Evolutionary conservation across 108 stramenopile species (phyloP), one percentile per base, ranked within the genome.

Genomic region (Pseudonitzschia multiseries): DNA sequence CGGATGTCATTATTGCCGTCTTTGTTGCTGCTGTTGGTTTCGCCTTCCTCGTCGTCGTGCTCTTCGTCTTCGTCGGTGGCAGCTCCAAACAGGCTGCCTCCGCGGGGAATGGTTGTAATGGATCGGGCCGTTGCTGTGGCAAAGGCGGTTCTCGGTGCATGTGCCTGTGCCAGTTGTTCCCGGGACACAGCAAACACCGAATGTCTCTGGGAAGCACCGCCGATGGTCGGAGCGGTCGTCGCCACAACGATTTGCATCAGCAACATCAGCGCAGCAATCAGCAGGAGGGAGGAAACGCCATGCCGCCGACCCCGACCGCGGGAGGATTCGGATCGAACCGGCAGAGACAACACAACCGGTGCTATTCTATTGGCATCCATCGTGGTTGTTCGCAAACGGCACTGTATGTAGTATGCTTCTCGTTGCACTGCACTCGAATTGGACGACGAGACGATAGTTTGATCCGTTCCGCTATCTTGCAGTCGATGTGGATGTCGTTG

Each of bases 1-100:
- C 56, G 66, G 48, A 76, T 56, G 60, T 72, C 71, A 14, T 44
- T 24, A 8, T 22, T 32, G 8, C 4, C 42, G 8, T 48, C 27
- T n/a, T n/a, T n/a, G n/a, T n/a, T n/a, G n/a, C n/a, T n/a, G n/a
- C n/a, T n/a, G n/a, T n/a, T n/a, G 5, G 62, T 46, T 28, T 77
- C 2, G 42, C 20, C 70, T 61, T 56, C 26, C 52, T 70, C 69
- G 1, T 61, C 69, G 15, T 75, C 57, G 0, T 74, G 64, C 12
- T 68, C 57, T 36, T 56, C 65, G 3, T 57, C 75, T 8, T 62
- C 1, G 8, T 67, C 65, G 32, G 36, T 33, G 4, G 32, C 29
- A 17, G 32, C 15, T 40, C 61, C 61, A 62, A 42, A 1, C 17
- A n/a, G 0, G 40, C 27, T 28, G n/a, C 61, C 61, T 36, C 61